Base-by-base conservation (phyloP, 1,284 basidiomycete species). In the Entoloma clypeatum region DNA sequence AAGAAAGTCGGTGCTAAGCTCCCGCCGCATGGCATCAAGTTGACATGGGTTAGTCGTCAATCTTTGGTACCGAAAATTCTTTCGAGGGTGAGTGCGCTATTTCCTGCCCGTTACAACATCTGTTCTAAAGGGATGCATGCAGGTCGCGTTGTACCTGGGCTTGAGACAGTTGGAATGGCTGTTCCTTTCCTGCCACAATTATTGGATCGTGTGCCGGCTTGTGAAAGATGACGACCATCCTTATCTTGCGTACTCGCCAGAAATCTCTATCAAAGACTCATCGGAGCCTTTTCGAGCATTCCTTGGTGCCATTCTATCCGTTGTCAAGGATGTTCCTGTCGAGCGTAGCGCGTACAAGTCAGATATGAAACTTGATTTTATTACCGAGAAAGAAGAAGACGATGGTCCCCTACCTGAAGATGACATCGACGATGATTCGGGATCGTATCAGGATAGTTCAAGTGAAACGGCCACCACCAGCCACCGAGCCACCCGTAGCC, bases 181-280 rank as follows among this genome's bases (percentile, higher is more conserved):
- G 30, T 44, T 47, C 32, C 24, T n/a, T n/a, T n/a, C n/a, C n/a
- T n/a, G n/a, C 19, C 45, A 47, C 27, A 47, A 47, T 23, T 47
- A 47, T 33, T 47, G 45, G 45, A 47, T 47, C 24, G 37, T 45
- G 39, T 48, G 43, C 34, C 43, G 43, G 19, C 46, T 48, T 41
- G 43, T 45, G 43, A 48, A 18, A 37, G 42, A 47, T 27, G 42
- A 44, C 23, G 5, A 45, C 16, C 22, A 37, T 32, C 37, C 46
- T 23, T 48, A 41, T 22, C n/a, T n/a, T n/a, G n/a, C n/a, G n/a
- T n/a, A n/a, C n/a, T n/a, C n/a, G n/a, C n/a, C n/a, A n/a, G n/a
- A n/a, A n/a, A n/a, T n/a, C n/a, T n/a, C n/a, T n/a, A n/a, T n/a
- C n/a, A n/a, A n/a, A n/a, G n/a, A n/a, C n/a, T 48, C 47, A 14